Base-by-base conservation (phyloP, 352 stramenopile species). In the Phytophthora chlamydospora region DNA sequence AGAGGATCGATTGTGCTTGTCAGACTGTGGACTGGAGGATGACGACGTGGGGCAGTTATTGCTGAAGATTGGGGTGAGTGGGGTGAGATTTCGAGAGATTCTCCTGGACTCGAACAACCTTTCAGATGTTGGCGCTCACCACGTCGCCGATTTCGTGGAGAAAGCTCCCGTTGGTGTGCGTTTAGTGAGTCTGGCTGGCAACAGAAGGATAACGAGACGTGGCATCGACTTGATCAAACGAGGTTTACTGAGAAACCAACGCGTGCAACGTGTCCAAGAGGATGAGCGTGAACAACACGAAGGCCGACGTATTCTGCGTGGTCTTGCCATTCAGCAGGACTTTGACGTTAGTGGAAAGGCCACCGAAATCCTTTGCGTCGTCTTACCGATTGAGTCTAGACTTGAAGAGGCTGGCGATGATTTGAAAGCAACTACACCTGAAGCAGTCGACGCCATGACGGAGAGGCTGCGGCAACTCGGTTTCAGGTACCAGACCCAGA, bases 131-230 rank as follows among this genome's bases (percentile, higher is more conserved):
- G 78, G 74, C 6, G 69, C 62, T 3, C 65, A 75, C 19, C 57
- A 72, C 12, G 39, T 86, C 1, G 76, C 66, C 6, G 64, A 66
- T 17, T 88, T 86, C 41, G 24, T 88, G 4, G 71, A 79, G 24
- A 82, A 78, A 32, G 49, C 34, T 4, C 51, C 65, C 9, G 0
- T 34, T 9, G 55, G 33, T 31, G 21, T 85, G 16, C 66, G 55
- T 5, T 14, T 75, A 1, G 29, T 86, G 8, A 79, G 57, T 67
- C 56, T 83, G 6, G 31, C 40, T 6, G 62, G 49, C 4, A 85
- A 85, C 19, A 41, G 59, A 1, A 36, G 24, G 11, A 79, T 86
- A 21, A 76, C 76, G 17, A 46, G 44, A 10, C 55, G 68, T 6
- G 76, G 78, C 13, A 24, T 86, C 7, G 53, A 71, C 13, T 41